Conservation (phyloP, 345 rosid genomes). For the Eucalyptus curtisii region DNA sequence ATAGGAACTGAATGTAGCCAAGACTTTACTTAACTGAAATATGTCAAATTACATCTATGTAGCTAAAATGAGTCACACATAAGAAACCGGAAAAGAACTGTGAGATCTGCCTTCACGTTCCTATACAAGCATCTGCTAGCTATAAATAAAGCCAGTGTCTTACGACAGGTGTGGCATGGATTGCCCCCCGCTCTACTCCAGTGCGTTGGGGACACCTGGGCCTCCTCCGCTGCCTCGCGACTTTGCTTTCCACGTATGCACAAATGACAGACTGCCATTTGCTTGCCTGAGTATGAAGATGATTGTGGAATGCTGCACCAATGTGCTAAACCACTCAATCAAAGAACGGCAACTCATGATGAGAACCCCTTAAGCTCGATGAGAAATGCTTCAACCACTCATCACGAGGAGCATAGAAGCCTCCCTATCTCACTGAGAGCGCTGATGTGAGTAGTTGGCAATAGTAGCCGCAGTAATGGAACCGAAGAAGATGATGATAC, state of each 20-base stretch:
- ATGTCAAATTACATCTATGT: neutral
- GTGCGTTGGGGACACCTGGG: neutral
- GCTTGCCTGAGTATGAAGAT: neutral
- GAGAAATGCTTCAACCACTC: neutral
- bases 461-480: constrained; percentile 49
- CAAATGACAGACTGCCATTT: neutral
- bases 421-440: constrained; percentile 47
- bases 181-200: neutral
- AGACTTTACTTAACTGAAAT: neutral
- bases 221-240: neutral
- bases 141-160: neutral
- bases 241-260: neutral
- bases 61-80: neutral
- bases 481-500: constrained; percentile 18
- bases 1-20: neutral
- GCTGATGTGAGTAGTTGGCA: constrained; percentile 48
- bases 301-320: neutral
- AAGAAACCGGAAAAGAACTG: neutral
- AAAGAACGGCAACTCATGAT: neutral
- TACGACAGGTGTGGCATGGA: neutral
- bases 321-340: neutral
- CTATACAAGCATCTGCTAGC: neutral
- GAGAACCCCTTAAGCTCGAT: neutral
- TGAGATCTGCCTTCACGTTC: neutral
- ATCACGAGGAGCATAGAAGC: constrained; percentile 1